Evolutionary conservation across 768 basidiomycete species (phyloP).

Genomic region (Thelephora aurantiotincta): DNA sequence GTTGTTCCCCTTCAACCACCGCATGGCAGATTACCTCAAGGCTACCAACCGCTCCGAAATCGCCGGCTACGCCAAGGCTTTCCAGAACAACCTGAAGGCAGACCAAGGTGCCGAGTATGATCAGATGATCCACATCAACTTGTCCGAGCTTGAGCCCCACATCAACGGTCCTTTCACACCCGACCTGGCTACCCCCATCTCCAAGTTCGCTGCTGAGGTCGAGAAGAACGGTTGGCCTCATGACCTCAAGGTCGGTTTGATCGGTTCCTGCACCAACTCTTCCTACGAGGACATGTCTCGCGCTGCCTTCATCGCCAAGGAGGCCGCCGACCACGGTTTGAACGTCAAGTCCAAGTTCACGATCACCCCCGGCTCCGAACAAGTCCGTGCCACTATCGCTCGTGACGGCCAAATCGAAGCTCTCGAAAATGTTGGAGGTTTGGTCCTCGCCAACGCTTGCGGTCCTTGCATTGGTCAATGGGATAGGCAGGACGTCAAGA

Average conservation of each 20-base stretch:
- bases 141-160: constrained; percentile 95
- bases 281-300: constrained; percentile 99
- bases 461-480: constrained; percentile 99
- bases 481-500: constrained; percentile 94
- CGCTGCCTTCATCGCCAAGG: constrained; percentile 83
- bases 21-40: constrained; percentile 86
- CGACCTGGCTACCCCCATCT: constrained; percentile 95
- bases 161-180: constrained; percentile 99
- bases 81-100: constrained; percentile 81
- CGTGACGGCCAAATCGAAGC: constrained; percentile 87
- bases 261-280: constrained; percentile 99
- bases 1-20: constrained; percentile 94
- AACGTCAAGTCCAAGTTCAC: constrained; percentile 89
- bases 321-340: constrained; percentile 82
- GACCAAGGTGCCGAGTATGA: constrained; percentile 90
- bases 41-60: constrained; percentile 90
- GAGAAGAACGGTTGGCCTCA: constrained; percentile 95
- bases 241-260: constrained; percentile 93
- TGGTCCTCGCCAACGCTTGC: constrained; percentile 96
- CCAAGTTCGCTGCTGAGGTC: constrained; percentile 83
- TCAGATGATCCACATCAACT: constrained; percentile 86
- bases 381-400: constrained; percentile 93
- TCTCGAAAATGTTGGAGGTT: constrained; percentile 79
- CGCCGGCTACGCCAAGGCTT: constrained; percentile 76
- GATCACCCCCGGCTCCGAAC: constrained; percentile 96